Base-by-base conservation (phyloP, 179 eudicot genomes). In the Beta macrorhiza region DNA sequence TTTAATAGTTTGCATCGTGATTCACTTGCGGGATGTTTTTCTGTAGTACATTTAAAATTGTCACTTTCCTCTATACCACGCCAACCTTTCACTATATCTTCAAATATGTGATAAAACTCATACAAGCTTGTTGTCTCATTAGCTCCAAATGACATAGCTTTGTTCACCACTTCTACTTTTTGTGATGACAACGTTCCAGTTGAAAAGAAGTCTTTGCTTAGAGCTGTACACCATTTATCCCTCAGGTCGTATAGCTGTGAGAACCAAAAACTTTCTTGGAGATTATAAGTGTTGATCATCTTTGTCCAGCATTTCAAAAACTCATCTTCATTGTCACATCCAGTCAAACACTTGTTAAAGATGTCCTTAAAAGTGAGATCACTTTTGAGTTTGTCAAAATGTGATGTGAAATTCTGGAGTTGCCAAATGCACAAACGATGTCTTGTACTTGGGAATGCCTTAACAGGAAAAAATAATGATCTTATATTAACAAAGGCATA, bases 121-220 rank as follows among this genome's bases (percentile, higher is more conserved):
- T 52, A 52, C 6, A 80, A 42, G 10, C 67, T 51, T 7, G 83
- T 74, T 5, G 2, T 74, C 47, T 74, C 25, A 5, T 20, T 52
- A 5, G 78, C 74, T 65, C 55, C 25, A 15, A 80, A 74, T 16
- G 74, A 63, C 5, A 80, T 25, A 4, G 83, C 79, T 14, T 53
- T 32, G 10, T 67, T 80, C 2, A 72, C 74, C 79, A 14, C 16
- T 55, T 55, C 83, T 29, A 44, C 19, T 45, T 45, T 44, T 13
- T 74, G 83, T 5, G 79, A 65, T 2, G 74, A 74, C 8, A 74
- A 12, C 2, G 53, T 53, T 4, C 74, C 79, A n/a, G 79, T 67
- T 16, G 64, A 74, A 11, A 80, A 80, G 53, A 73, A 80, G 14
- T 80, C 74, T 13, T 74, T 80, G 25, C 71, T 74, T 8, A 80